Evolutionary conservation across 73 alveolate species (phyloP), one percentile per base, ranked within the genome.

Genomic region (Paramecium sonneborni): DNA sequence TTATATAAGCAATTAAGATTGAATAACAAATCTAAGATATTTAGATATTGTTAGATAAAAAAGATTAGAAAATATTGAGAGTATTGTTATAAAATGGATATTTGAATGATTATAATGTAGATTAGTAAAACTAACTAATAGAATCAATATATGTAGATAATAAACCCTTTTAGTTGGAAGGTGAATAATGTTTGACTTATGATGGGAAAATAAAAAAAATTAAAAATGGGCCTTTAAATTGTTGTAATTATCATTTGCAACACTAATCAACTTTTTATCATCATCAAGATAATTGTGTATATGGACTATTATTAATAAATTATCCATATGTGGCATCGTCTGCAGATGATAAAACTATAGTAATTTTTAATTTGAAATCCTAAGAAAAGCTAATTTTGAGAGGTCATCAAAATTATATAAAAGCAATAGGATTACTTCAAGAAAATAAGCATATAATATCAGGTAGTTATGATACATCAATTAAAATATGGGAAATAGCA

Each of bases 241-340:
- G 12, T 7, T 24, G 76, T 79, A 79, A 38, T 44, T 79, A 79
- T 79, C 90, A 79, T 44, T 21, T 79, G 10, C 28, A 26, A 20
- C 55, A 43, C 8, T 24, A 44, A 24, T 43, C 76, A 8, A 41
- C 55, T 9, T 43, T 14, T 44, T 26, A 10, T 79, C 90, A 79
- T 79, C 90, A 79, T 46, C 28, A 41, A 43, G 90, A 79, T 14
- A 79, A 57, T 18, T 79, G 90, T 79, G 72, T 79, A 38, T 79
- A 79, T 79, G 90, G 90, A 41, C 15, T 79, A 44, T 24, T 30
- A 44, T 44, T 79, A 11, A 46, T 79, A 41, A 79, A 79, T 44
- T 79, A 79, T 20, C 90, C 90, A 41, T 79, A 41, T 26, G 44
- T 39, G 5, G 90, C 74, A 24, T 79, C 90, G 0, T 79, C 90